Conservation (phyloP, 106 monocot genomes). For the Xerophyta viscosa region DNA sequence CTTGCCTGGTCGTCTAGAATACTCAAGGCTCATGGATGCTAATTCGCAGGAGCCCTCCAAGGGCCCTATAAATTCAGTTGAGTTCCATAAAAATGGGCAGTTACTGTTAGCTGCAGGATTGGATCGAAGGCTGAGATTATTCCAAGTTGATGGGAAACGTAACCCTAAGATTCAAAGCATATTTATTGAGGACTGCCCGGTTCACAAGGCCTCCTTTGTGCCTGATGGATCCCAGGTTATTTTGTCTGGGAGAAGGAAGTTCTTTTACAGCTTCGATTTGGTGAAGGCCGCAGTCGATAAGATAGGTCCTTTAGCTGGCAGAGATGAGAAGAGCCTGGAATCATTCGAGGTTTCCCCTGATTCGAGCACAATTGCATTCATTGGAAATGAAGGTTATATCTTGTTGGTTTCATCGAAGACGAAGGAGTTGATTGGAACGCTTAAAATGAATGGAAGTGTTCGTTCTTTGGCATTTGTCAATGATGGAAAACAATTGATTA, state of each 20-base stretch:
- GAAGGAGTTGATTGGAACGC: constrained; percentile 75
- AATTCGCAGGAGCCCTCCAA: constrained; percentile 59
- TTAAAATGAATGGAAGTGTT: constrained; percentile 87
- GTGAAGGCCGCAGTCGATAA: constrained; percentile 58
- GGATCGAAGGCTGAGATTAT: constrained; percentile 61
- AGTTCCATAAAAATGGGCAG: constrained; percentile 86
- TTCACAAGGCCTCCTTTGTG: constrained; percentile 67
- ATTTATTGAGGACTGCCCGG: constrained; percentile 70
- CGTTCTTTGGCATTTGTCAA: constrained; percentile 71
- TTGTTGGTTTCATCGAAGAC: constrained; percentile 69
- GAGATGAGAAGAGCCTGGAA: constrained; percentile 88
- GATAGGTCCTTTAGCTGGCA: constrained; percentile 63
- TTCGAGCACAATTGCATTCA: constrained; percentile 76
- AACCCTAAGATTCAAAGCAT: constrained; percentile 75
- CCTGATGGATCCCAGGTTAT: constrained; percentile 88
- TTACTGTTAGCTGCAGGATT: constrained; percentile 59
- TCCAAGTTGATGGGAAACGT: constrained; percentile 80
- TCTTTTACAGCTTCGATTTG: constrained; percentile 83
- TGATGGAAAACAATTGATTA: constrained; percentile 52
- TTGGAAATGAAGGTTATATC: constrained; percentile 81
- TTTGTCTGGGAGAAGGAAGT: constrained; percentile 64
- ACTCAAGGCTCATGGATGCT: constrained; percentile 64
- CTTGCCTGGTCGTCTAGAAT: constrained; percentile 68
- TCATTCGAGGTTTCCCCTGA: constrained; percentile 81
- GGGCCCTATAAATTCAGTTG: constrained; percentile 62